Percentiles rank a stretch among this genome's conserved stretches.
Evolutionary conservation across 1,284 basidiomycete genomes (phyloP).

Genomic region (Apiotrichum gracile): DNA sequence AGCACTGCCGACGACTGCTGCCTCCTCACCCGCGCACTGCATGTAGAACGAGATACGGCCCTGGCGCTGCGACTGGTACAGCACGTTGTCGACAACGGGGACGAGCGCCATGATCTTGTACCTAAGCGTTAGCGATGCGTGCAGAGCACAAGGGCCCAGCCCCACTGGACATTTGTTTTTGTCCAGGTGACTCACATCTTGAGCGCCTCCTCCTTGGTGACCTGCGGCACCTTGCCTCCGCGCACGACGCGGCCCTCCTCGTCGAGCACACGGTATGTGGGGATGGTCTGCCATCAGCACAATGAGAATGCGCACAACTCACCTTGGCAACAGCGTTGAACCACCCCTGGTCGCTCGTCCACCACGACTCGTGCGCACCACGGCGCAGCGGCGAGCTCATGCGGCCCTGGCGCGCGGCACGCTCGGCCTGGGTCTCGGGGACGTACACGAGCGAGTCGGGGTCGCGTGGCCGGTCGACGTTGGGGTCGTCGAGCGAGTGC

Average conservation of each 20-base stretch:
- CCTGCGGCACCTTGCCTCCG: constrained; percentile 66
- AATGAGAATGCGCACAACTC: too few relatives aligned
- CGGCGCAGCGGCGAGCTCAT: constrained; percentile 38
- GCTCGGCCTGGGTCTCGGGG: constrained; percentile 30
- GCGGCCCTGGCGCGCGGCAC: constrained; percentile 26
- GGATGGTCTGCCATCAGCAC: constrained; percentile 53
- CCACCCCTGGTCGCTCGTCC: constrained; percentile 40
- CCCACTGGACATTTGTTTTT: background rate
- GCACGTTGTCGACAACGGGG: constrained; percentile 76
- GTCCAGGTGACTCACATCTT: constrained; percentile 54
- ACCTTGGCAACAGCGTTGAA: constrained; percentile 46
- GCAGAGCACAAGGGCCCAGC: too few relatives aligned
- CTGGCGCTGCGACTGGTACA: constrained; percentile 88
- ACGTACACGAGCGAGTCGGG: constrained; percentile 31
- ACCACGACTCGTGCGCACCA: constrained; percentile 46
- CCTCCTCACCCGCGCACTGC: constrained; percentile 79
- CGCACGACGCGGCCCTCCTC: constrained; percentile 65
- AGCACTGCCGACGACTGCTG: constrained; percentile 81
- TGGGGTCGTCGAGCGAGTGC: constrained; percentile 22
- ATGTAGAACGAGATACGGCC: constrained; percentile 87
- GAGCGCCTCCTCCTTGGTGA: constrained; percentile 65
- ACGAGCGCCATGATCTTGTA: constrained; percentile 78
- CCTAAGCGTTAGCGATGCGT: constrained; percentile 40
- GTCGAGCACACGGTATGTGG: constrained; percentile 75
- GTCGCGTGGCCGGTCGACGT: constrained; percentile 6